Percentiles rank a stretch among this genome's conserved stretches.
Evolutionary conservation across 495 filamentous ascomycete genomes (phyloP).

Genomic region (Penicillium chermesinum): DNA sequence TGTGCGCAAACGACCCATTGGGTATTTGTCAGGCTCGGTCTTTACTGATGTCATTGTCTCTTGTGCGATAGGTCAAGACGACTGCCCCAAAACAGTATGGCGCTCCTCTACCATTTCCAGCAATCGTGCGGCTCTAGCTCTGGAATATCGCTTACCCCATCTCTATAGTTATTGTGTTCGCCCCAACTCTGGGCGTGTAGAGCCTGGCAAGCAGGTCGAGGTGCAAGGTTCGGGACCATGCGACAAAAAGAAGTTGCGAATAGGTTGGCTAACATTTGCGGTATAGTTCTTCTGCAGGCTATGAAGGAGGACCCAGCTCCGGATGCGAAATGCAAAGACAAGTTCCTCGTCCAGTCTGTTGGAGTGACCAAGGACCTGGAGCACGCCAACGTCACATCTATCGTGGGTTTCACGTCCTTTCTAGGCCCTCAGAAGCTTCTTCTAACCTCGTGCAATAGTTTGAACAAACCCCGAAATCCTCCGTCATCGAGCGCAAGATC

Average conservation of each 20-base stretch:
- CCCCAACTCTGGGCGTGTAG: constrained; percentile 93
- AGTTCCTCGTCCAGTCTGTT: constrained; percentile 96
- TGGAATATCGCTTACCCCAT: constrained; percentile 18
- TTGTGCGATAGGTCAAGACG: constrained; percentile 77
- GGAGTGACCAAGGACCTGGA: constrained; percentile 79
- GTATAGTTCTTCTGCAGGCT: constrained; percentile 82
- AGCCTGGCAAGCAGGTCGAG: constrained; percentile 79
- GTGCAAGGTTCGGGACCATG: constrained; percentile 68
- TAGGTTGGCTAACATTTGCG: constrained; percentile 11
- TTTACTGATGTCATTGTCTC: constrained; percentile 16
- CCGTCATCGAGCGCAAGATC: constrained; percentile 90
- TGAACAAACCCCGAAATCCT: constrained; percentile 68
- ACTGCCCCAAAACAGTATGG: constrained; percentile 97
- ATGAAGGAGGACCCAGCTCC: constrained; percentile 91
- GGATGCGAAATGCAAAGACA: constrained; percentile 90
- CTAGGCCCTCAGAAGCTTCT: background rate
- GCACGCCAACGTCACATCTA: constrained; percentile 66
- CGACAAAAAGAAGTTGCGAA: constrained; percentile 5
- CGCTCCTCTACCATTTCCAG: background rate
- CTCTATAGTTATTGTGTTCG: constrained; percentile 87
- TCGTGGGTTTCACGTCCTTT: constrained; percentile 52
- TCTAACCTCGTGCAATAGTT: constrained; percentile 39
- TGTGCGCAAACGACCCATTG: constrained; percentile 13
- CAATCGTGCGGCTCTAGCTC: background rate
- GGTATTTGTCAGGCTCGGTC: constrained; percentile 11